Percentiles rank a stretch among this genome's conserved stretches.
These are phyloP conservation scores for Fusarium begoniae DNA, from an alignment of 2,329 filamentous ascomycete species.

Conservation along the genomic window DNA sequence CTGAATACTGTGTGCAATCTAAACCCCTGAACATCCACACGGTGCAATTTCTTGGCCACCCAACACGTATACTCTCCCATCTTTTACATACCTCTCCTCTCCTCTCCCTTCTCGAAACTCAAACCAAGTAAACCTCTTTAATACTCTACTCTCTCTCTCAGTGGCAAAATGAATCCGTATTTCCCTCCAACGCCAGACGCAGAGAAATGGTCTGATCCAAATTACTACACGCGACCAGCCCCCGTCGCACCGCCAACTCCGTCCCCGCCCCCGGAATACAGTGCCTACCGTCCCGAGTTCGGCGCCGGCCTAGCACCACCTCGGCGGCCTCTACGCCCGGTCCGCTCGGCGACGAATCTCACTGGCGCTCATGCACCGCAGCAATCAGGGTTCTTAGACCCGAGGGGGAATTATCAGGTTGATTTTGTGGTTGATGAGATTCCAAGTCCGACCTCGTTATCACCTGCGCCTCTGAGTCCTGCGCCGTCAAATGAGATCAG, in stretches of 20 bases:
- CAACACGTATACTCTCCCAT: neutral
- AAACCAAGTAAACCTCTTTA: neutral
- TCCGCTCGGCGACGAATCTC: constrained; percentile 40
- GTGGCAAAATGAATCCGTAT: neutral
- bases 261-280: constrained; percentile 28
- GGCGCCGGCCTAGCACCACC: constrained; percentile 25
- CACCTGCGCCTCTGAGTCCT: constrained; percentile 2
- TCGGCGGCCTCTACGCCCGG: constrained; percentile 36
- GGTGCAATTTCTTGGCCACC: constrained; percentile 38
- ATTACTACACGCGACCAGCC: constrained; percentile 20
- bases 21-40: constrained; percentile 23
- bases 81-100: neutral
- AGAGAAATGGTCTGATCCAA: constrained; percentile 24
- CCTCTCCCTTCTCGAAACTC: constrained; percentile 6
- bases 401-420: constrained; percentile 27
- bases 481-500: constrained; percentile 39
- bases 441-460: constrained; percentile 2
- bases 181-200: constrained; percentile 1
- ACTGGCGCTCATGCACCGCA: constrained; percentile 36
- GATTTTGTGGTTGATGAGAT: constrained; percentile 40
- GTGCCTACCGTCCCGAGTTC: constrained; percentile 10
- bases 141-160: neutral
- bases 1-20: constrained; percentile 22
- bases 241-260: constrained; percentile 21
- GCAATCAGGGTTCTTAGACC: constrained; percentile 33